These are phyloP conservation scores for Trypanosoma avium DNA, from an alignment of 208 protist genomes.

Conservation along the genomic window DNA sequence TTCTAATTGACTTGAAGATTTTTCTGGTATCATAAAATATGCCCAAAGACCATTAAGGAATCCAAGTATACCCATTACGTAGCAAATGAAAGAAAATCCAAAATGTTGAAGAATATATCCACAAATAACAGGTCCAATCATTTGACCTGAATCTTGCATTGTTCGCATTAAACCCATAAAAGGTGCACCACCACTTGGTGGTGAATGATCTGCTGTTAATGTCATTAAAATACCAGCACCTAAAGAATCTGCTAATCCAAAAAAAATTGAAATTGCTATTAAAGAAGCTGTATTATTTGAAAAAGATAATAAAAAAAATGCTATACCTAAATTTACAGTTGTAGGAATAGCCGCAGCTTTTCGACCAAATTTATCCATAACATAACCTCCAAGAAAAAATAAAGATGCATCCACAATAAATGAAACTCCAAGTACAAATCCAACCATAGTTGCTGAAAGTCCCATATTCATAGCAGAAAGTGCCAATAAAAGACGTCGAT, in stretches of 20 bases:
- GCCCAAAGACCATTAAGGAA: slow-evolving; percentile 51
- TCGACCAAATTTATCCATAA: slow-evolving; percentile 65
- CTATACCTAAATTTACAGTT: slow-evolving; percentile 38
- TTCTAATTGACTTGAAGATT: slow-evolving; percentile 10
- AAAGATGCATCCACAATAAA: slow-evolving; percentile 32
- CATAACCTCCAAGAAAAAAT: slow-evolving; percentile 70
- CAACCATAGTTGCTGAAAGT: slow-evolving; percentile 17
- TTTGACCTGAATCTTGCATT: slow-evolving; percentile 66
- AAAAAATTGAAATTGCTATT: slow-evolving; percentile 37
- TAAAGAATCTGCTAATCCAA: slow-evolving; percentile 65
- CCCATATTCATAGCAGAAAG: slow-evolving; percentile 22
- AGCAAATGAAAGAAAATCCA: slow-evolving; percentile 40
- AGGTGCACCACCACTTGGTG: slow-evolving; percentile 43
- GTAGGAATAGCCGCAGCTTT: slow-evolving; percentile 65
- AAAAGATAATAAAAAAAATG: slow-evolving; percentile 53
- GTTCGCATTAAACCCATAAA: slow-evolving; percentile 85
- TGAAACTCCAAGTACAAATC: slow-evolving; percentile 48
- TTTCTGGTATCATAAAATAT: slow-evolving; percentile 40
- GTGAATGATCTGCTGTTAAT: slow-evolving; percentile 61
- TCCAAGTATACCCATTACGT: slow-evolving; percentile 39
- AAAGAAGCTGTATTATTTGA: slow-evolving; percentile 34
- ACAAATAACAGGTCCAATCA: slow-evolving; percentile 47
- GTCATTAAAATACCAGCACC: slow-evolving; percentile 76
- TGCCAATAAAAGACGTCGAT: slow-evolving; percentile 6
- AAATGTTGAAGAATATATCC: slow-evolving; percentile 37